Conservation (phyloP, 495 filamentous ascomycete genomes). For the Rhypophila decipiens region DNA sequence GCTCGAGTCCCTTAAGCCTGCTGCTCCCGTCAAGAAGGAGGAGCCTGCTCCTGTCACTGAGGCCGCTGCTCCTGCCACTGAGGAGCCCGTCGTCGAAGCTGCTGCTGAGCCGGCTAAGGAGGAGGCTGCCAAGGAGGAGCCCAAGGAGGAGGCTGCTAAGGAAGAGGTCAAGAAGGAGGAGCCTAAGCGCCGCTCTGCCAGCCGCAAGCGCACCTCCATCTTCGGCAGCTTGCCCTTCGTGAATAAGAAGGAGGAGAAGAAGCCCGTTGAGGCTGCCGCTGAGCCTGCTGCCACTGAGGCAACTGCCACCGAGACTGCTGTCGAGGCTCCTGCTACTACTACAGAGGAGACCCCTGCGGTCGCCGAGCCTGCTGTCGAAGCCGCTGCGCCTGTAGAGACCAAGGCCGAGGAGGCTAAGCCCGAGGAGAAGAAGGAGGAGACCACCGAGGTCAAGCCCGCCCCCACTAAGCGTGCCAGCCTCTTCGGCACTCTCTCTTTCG, state of each 20-base stretch:
- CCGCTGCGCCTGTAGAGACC: slow-evolving; percentile 24
- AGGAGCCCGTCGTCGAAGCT: slow-evolving; percentile 36
- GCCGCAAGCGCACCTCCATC: slow-evolving; percentile 79
- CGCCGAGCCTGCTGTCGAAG: slow-evolving; percentile 21
- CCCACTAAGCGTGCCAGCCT: slow-evolving; percentile 41
- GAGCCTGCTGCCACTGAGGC: slow-evolving; percentile 34
- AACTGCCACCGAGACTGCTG: slow-evolving; percentile 26
- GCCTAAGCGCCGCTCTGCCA: slow-evolving; percentile 65
- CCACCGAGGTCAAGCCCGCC: slow-evolving; percentile 23
- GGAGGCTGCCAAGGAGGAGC: slow-evolving; percentile 17
- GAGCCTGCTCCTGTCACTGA: slow-evolving; percentile 29
- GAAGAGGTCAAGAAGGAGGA: slow-evolving; percentile 44
- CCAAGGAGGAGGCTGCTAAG: slow-evolving; percentile 37
- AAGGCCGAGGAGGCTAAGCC: slow-evolving; percentile 18
- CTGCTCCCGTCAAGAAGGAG: slow-evolving; percentile 41
- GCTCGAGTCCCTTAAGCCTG: slow-evolving; percentile 64
- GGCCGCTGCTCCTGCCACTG: slow-evolving; percentile 37
- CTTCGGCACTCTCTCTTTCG: slow-evolving; percentile 46
- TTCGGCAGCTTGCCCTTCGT: slow-evolving; percentile 59
- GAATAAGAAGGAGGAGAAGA: slow-evolving; percentile 67
- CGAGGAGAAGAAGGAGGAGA: slow-evolving; percentile 30
- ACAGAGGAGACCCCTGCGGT: slow-evolving; percentile 15
- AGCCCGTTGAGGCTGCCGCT: slow-evolving; percentile 43
- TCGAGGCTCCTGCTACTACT: slow-evolving; percentile 24
- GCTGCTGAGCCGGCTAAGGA: slow-evolving; percentile 48